Conservation (phyloP, 2,329 filamentous ascomycete genomes). For the Clarireedia homoeocarpa region DNA sequence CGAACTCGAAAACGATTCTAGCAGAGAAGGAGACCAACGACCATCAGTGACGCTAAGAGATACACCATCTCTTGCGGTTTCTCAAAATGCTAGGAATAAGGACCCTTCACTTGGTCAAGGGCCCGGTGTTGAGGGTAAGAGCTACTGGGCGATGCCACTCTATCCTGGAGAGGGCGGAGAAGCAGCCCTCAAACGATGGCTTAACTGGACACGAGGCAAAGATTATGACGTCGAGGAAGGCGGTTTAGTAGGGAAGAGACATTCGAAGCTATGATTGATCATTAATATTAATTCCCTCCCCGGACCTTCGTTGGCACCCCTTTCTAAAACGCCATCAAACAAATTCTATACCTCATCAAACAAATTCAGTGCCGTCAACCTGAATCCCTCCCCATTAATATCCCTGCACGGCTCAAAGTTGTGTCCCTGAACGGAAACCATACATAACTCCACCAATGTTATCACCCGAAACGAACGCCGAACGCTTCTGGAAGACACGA, state of each 20-base stretch:
- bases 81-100: constrained; percentile 35
- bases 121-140: constrained; percentile 53
- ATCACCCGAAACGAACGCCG: not conserved
- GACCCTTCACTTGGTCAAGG: constrained; percentile 46
- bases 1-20: constrained; percentile 52
- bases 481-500: not conserved
- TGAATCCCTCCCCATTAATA: not conserved
- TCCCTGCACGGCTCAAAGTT: too few species aligned
- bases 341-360: constrained; percentile 3
- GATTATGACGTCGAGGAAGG: constrained; percentile 63
- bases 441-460: not conserved
- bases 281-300: not conserved
- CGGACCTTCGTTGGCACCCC: not conserved
- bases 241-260: constrained; percentile 45
- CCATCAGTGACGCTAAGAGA: constrained; percentile 60
- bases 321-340: constrained; percentile 2
- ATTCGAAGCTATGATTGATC: constrained; percentile 35
- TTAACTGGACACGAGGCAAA: constrained; percentile 65
- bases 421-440: too few species aligned
- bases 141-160: constrained; percentile 56
- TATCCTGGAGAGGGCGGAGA: constrained; percentile 65
- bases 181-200: constrained; percentile 60
- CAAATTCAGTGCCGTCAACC: not conserved
- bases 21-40: constrained; percentile 60
- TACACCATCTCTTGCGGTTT: constrained; percentile 61